phyloP scores from a whole-genome alignment of 1,284 basidiomycete genomes.

The Marasmius tenuissimus region DNA sequence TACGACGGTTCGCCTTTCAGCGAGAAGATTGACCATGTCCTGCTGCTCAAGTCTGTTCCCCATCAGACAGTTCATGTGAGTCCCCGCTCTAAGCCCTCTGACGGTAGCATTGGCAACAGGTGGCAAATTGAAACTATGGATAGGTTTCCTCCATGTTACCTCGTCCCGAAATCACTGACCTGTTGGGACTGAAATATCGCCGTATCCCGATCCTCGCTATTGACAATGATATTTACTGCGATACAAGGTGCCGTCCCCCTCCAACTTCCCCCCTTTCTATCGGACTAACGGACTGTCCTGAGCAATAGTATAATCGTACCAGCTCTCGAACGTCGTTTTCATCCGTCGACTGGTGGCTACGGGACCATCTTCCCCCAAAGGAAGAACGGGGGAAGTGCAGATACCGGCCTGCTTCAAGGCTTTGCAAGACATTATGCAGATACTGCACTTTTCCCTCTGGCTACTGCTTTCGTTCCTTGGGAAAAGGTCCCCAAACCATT shows the following conservation, averaged over 20 bases:
- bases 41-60: conserved; percentile 48
- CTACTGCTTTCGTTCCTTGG: conserved; percentile 42
- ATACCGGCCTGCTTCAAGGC: conserved; percentile 47
- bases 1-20: conserved; percentile 55
- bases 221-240: conserved; percentile 56
- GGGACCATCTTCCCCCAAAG: conserved; percentile 46
- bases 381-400: conserved; percentile 37
- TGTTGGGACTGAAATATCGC: conserved; percentile 51
- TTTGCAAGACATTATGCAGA: conserved; percentile 48
- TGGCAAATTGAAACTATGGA: background rate
- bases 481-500: conserved; percentile 48
- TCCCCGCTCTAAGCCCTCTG: background rate
- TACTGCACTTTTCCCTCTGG: conserved; percentile 39
- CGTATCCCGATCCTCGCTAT: conserved; percentile 58
- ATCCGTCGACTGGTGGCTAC: conserved; percentile 39
- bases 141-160: conserved; percentile 51
- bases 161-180: conserved; percentile 51
- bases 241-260: conserved; percentile 34
- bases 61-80: conserved; percentile 48
- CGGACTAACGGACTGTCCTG: background rate
- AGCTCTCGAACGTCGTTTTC: conserved; percentile 50
- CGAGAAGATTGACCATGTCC: conserved; percentile 51
- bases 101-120: background rate
- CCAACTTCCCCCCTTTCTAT: background rate
- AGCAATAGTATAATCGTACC: conserved; percentile 40